phyloP scores from a whole-genome alignment of 2,329 filamentous ascomycete genomes.

The Phialemoniopsis sp. region DNA sequence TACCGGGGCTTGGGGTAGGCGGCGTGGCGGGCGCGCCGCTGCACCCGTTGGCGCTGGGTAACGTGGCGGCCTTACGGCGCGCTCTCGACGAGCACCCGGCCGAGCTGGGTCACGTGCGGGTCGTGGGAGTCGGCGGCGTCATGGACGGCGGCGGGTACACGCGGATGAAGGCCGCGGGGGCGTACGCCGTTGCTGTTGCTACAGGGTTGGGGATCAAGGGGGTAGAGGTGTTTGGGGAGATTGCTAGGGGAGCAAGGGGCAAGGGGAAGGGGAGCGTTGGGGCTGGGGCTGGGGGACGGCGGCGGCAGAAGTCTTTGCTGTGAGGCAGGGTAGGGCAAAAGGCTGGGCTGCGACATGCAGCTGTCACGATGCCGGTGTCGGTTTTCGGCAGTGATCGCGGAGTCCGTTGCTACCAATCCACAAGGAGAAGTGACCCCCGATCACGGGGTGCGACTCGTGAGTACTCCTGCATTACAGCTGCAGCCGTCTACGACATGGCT shows the following conservation, averaged over 20 bases:
- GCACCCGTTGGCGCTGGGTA: conserved; percentile 71
- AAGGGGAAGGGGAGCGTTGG: no score
- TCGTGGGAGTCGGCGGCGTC: conserved; percentile 74
- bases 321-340: no score
- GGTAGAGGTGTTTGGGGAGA: conserved; percentile 56
- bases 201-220: conserved; percentile 66
- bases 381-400: no score
- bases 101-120: conserved; percentile 45
- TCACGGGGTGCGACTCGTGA: no score
- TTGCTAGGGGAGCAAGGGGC: conserved; percentile 40
- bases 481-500: no score
- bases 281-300: no score
- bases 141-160: conserved; percentile 56
- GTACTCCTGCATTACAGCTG: no score
- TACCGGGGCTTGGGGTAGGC: conserved; percentile 56
- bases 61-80: conserved; percentile 63
- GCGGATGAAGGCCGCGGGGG: conserved; percentile 65
- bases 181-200: conserved; percentile 62
- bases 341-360: no score
- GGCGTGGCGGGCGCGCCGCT: conserved; percentile 69
- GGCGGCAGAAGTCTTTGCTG: no score
- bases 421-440: no score
- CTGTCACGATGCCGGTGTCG: no score
- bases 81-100: conserved; percentile 47
- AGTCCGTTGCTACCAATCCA: no score